Evolutionary conservation across 2,329 filamentous ascomycete genomes (phyloP), one percentile per base, ranked within the genome.

Genomic region (Bipolaris victoriae): DNA sequence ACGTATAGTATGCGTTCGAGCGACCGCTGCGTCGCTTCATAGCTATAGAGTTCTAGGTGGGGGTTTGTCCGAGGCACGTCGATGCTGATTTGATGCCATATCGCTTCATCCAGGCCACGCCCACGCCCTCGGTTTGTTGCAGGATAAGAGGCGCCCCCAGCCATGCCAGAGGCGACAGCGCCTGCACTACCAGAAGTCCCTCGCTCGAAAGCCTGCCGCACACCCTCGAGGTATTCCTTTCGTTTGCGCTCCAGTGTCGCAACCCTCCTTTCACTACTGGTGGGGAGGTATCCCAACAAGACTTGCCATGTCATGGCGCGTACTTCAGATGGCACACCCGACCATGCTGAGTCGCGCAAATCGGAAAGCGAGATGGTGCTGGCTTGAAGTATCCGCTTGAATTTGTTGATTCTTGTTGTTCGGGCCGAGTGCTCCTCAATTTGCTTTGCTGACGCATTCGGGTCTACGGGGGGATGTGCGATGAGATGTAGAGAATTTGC

Each of bases 71-170:
- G 87, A 2, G 95, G 95, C 20, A 98, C 91, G 73, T 99, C 95
- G 71, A 99, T 99, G 77, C 92, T 97, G 78, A 99, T 98, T 74
- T 99, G 95, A 79, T 99, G 95, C 95, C 95, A 99, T 57, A 99
- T 88, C n/a, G 92, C 90, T 80, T 99, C 95, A 68, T 99, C 96
- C 16, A 99, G 80, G 2, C 93, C 94, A 52, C 91, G 86, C 2
- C 88, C 86, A 61, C 84, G 82, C 41, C 86, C 84, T 61, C 91
- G 87, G 68, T 77, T 78, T 6, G 75, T 68, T 7, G 80, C 77
- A 39, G 76, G 69, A 31, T 73, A 71, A 1, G 80, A 76, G 0
- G 73, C 71, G n/a, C 70, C 69, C 13, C 79, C 81, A n/a, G 78
- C 75, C 15, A 77, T 71, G 81, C 88, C 76, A 87, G 89, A 57